phyloP scores from a whole-genome alignment of 345 rosid genomes.

The Xanthoceras sorbifolium region DNA sequence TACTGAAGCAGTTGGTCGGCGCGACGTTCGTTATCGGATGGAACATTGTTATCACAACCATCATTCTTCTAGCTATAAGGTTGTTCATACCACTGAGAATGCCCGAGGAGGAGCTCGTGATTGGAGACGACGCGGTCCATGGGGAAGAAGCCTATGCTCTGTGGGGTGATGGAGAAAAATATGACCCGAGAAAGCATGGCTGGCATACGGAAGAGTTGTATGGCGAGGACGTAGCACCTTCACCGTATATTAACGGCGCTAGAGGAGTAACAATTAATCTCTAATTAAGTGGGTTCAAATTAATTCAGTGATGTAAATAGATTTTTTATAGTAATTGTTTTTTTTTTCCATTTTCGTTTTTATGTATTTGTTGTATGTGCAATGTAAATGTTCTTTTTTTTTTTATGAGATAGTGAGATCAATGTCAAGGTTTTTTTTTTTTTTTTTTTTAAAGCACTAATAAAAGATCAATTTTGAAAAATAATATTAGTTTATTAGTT shows the following conservation, averaged over 20 bases:
- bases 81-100: slow-evolving; percentile 74
- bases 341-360: neutral
- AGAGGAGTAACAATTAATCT: slow-evolving; percentile 78
- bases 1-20: slow-evolving; percentile 73
- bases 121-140: slow-evolving; percentile 91
- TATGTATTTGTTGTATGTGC: neutral
- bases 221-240: slow-evolving; percentile 38
- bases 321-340: neutral
- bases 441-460: too few species aligned
- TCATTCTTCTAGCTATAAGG: slow-evolving; percentile 59
- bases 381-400: neutral
- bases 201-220: slow-evolving; percentile 29
- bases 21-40: slow-evolving; percentile 68
- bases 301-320: slow-evolving; percentile 3
- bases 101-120: slow-evolving; percentile 74
- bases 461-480: too few species aligned
- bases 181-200: slow-evolving; percentile 66
- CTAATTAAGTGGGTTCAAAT: slow-evolving; percentile 21
- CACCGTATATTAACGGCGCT: slow-evolving; percentile 59
- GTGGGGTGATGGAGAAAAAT: slow-evolving; percentile 97
- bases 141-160: slow-evolving; percentile 98
- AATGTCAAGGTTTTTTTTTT: too few species aligned
- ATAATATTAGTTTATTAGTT: too few species aligned
- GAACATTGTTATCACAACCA: slow-evolving; percentile 64
- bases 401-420: neutral